Evolutionary conservation across 2,329 filamentous ascomycete species (phyloP), one percentile per base, ranked within the genome.

Genomic region (Neocatenulostroma microsporum): DNA sequence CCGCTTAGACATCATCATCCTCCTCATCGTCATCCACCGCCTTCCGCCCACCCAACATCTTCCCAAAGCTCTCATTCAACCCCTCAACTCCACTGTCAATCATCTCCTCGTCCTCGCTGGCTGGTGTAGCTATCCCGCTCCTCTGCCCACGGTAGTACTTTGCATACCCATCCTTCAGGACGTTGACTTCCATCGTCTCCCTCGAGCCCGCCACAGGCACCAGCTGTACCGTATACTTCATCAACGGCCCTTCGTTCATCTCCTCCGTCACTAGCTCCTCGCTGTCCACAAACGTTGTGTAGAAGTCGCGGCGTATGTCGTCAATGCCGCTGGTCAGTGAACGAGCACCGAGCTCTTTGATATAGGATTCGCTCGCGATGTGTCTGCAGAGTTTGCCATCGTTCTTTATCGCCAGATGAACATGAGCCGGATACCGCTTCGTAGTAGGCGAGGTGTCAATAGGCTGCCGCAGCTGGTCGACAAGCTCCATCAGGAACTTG

Each of bases 401-500:
- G 19, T 50, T 44, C 1, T 36, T 30, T 14, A 62, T 48, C 5
- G 47, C 36, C n/a, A 64, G 36, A 12, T 47, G 45, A 3, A 62
- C 40, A 34, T 63, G 55, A 10, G 62, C 63, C 1, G 60, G 24
- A 0, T 55, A 53, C 14, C 57, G 55, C 20, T 57, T 51, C 1
- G 49, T 39, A 8, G 47, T 40, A 21, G 53, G 50, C 1, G 45
- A 35, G 3, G 58, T 21, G 14, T 59, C 48, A 11, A 66, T 46
- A 1, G 56, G 58, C 1, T 48, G 10, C 1, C 34, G 19, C 18
- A 36, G 25, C 8, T 36, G 15, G 21, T 50, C 38, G 14, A 49
- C 54, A 1, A 69, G 46, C 12, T 63, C 51, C 9, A 63, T 55
- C 4, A 71, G 37, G 34, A 51, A 61, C 44, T 63, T 66, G 45